Evolutionary conservation across 148 eudicot species (phyloP).

Genomic region (Arbutus unedo): DNA sequence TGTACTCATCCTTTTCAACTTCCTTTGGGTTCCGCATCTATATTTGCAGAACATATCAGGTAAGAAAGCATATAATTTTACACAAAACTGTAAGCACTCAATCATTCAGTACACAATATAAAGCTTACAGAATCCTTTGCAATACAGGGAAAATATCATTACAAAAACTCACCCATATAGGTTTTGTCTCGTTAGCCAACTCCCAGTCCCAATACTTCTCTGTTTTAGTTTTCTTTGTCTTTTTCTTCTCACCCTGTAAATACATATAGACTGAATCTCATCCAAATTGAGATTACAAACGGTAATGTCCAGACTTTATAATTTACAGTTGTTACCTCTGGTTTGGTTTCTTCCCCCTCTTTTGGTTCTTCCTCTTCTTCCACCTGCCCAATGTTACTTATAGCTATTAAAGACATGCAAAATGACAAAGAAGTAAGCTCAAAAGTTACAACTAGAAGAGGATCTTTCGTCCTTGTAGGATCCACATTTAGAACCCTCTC

Average conservation of each 20-base stretch:
- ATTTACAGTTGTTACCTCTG: slow-evolving; percentile 52
- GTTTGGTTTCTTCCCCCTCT: slow-evolving; percentile 78
- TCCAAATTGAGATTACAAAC: background rate
- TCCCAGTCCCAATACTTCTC: slow-evolving; percentile 99
- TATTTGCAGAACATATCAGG: slow-evolving; percentile 1
- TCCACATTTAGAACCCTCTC: background rate
- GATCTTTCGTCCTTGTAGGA: background rate
- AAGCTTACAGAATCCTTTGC: background rate
- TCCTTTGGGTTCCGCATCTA: slow-evolving; percentile 95
- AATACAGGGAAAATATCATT: background rate
- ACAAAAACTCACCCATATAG: slow-evolving; percentile 76
- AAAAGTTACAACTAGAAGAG: background rate
- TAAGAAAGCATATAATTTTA: background rate
- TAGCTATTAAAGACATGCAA: too few species aligned
- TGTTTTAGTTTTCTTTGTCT: slow-evolving; percentile 72
- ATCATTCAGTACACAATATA: background rate
- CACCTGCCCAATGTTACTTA: slow-evolving; percentile 45
- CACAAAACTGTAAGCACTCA: background rate
- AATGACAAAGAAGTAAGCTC: background rate
- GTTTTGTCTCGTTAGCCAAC: slow-evolving; percentile 88
- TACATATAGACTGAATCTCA: background rate
- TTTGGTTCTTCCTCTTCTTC: slow-evolving; percentile 90
- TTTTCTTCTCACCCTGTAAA: slow-evolving; percentile 71
- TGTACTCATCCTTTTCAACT: slow-evolving; percentile 77
- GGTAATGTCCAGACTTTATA: background rate